phyloP scores from a whole-genome alignment of 768 basidiomycete genomes.

The Russula compacta region DNA sequence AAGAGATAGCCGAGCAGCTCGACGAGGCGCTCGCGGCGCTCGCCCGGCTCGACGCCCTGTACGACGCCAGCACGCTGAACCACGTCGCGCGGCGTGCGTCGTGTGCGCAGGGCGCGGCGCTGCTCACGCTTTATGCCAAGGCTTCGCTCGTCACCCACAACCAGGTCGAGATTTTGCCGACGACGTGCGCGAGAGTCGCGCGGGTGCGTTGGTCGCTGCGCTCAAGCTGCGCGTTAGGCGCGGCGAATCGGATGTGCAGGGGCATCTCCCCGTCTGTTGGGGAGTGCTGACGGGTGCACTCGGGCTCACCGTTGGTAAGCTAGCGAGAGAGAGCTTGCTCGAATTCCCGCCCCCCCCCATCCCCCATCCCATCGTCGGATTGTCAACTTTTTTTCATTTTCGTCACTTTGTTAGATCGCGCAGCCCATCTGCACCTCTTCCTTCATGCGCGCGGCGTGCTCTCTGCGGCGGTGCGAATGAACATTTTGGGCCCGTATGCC shows the following conservation, averaged over 20 bases:
- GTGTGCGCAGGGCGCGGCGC: conserved; percentile 83
- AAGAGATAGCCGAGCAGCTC: conserved; percentile 7
- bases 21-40: conserved; percentile 35
- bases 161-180: not conserved
- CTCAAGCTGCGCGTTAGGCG: conserved; percentile 62
- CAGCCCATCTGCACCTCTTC: conserved; percentile 85
- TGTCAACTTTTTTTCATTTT: too few relatives aligned
- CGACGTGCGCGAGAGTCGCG: conserved; percentile 22
- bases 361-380: too few relatives aligned
- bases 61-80: conserved; percentile 83
- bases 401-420: too few relatives aligned
- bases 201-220: conserved; percentile 42
- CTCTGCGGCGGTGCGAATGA: conserved; percentile 87
- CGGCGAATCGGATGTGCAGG: conserved; percentile 44
- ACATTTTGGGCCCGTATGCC: conserved; percentile 85
- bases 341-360: too few relatives aligned
- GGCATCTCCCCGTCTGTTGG: conserved; percentile 90
- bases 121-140: conserved; percentile 83
- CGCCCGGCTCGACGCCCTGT: conserved; percentile 56
- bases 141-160: conserved; percentile 44
- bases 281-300: conserved; percentile 75
- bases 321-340: not conserved
- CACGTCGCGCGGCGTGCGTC: conserved; percentile 84
- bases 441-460: conserved; percentile 84
- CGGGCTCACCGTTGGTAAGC: conserved; percentile 58